Conservation (phyloP, 2,329 filamentous ascomycete species). For the Diaporthe destruens region DNA sequence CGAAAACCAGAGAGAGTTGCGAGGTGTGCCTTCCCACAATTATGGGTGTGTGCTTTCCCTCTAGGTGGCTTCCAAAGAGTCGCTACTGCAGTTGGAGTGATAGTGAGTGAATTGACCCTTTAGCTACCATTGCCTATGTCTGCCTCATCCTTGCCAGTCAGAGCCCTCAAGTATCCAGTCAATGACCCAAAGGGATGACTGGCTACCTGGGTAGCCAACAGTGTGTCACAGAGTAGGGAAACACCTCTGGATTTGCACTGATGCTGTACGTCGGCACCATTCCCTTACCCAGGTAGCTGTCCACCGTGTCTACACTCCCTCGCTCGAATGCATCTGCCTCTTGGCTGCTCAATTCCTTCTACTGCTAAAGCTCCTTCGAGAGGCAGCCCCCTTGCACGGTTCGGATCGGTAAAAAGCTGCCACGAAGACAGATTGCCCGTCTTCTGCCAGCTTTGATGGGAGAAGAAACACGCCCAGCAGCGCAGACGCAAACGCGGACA, state of each 20-base stretch:
- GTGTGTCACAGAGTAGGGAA: too few species aligned
- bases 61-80: not conserved
- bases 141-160: slow-evolving; percentile 1
- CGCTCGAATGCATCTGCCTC: not conserved
- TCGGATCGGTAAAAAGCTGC: not conserved
- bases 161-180: not conserved
- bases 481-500: not conserved
- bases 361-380: too few species aligned
- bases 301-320: not conserved
- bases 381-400: not conserved
- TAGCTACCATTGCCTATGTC: not conserved
- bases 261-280: not conserved
- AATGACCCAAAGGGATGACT: not conserved
- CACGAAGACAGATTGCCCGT: not conserved
- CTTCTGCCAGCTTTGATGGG: not conserved
- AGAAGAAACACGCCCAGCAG: not conserved
- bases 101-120: not conserved
- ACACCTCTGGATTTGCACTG: not conserved
- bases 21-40: not conserved
- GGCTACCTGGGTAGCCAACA: not conserved
- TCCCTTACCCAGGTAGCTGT: too few species aligned
- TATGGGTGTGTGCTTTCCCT: not conserved
- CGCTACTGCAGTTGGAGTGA: not conserved
- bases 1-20: not conserved
- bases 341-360: not conserved